A percentile compares a stretch with the other conserved stretches of the same genome.
Evolutionary conservation across 2,329 filamentous ascomycete genomes (phyloP).

Genomic region (Xylariaceae sp.): DNA sequence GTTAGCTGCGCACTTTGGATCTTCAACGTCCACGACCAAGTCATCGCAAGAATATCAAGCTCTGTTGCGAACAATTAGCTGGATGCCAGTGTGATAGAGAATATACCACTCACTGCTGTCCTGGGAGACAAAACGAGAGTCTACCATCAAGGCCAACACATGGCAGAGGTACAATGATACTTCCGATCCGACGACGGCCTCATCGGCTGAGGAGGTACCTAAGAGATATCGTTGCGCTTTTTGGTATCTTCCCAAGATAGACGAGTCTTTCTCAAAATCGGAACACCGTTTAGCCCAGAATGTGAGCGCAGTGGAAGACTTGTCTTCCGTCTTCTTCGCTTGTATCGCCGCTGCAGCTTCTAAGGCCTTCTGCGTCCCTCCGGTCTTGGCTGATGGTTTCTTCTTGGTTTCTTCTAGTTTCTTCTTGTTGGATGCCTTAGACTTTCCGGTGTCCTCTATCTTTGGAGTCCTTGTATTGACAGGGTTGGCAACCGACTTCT

Average conservation of each 20-base stretch:
- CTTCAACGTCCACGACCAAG: no score
- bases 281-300: slow-evolving; percentile 38
- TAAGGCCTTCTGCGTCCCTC: slow-evolving; percentile 31
- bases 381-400: no score
- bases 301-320: slow-evolving; percentile 24
- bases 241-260: slow-evolving; percentile 36
- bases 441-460: background rate
- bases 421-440: slow-evolving; percentile 1
- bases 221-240: slow-evolving; percentile 41
- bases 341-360: slow-evolving; percentile 27
- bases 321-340: slow-evolving; percentile 24
- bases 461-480: background rate
- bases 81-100: no score
- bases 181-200: slow-evolving; percentile 23
- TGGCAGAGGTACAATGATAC: slow-evolving; percentile 29
- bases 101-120: no score
- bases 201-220: slow-evolving; percentile 29
- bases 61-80: no score
- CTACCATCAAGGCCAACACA: no score
- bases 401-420: slow-evolving; percentile 16
- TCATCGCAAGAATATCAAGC: no score
- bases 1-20: no score
- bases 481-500: background rate
- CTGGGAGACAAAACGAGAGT: no score
- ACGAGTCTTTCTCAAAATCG: slow-evolving; percentile 37